A percentile compares a stretch with the other conserved stretches of the same genome.
Conservation (phyloP, 148 eudicot species). For the Rhododendron molle region DNA sequence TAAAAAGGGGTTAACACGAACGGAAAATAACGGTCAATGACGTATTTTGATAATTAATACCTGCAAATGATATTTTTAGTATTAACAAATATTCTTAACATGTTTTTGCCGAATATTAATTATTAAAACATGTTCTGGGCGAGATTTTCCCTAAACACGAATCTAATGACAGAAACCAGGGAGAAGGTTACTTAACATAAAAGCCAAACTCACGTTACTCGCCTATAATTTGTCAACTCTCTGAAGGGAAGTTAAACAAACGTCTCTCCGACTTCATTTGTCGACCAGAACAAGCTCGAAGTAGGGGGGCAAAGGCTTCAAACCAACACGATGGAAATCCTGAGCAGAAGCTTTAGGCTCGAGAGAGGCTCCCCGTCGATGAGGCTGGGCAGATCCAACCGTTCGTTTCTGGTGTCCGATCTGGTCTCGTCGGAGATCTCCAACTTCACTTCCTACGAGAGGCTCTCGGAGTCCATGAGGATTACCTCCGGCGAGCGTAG, state of each 20-base stretch:
- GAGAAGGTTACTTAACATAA: too few species aligned
- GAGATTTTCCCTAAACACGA: too few species aligned
- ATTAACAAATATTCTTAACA: too few species aligned
- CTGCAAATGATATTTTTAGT: too few species aligned
- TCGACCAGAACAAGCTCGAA: not conserved
- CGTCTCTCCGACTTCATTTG: not conserved
- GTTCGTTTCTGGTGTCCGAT: not conserved
- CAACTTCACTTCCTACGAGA: not conserved
- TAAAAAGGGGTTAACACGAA: too few species aligned
- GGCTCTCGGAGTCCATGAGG: not conserved
- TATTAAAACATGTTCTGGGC: too few species aligned
- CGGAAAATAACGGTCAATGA: too few species aligned
- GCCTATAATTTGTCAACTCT: not conserved
- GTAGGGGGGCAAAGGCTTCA: not conserved
- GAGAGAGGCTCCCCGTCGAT: not conserved
- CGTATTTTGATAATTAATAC: too few species aligned
- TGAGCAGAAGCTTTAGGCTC: slow-evolving; percentile 8
- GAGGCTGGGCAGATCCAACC: slow-evolving; percentile 1
- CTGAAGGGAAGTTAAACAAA: not conserved
- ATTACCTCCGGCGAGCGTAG: not conserved
- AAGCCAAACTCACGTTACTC: too few species aligned
- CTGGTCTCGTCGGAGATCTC: not conserved
- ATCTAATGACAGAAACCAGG: too few species aligned
- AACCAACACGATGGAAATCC: not conserved
- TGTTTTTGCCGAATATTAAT: too few species aligned